These are phyloP conservation scores for Venustampulla echinocandica DNA, from an alignment of 495 filamentous ascomycete species.

Conservation along the genomic window DNA sequence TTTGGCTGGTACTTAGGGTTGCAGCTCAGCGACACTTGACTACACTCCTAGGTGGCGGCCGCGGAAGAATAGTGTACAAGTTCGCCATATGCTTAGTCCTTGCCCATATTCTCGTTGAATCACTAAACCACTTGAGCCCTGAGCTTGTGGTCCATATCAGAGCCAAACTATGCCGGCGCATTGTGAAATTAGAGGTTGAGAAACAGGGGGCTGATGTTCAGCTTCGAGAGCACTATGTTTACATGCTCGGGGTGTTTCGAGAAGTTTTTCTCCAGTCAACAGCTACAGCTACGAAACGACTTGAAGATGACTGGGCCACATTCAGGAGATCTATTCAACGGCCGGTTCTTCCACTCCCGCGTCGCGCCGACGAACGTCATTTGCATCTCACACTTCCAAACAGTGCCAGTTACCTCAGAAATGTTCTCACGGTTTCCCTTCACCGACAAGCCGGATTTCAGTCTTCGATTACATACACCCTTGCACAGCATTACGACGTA, in stretches of 20 bases:
- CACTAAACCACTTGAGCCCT: conserved; percentile 17
- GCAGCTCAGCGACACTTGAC: conserved; percentile 39
- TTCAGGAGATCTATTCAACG: conserved; percentile 31
- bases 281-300: conserved; percentile 15
- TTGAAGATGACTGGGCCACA: conserved; percentile 23
- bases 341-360: conserved; percentile 26
- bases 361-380: conserved; percentile 22
- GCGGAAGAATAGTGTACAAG: conserved; percentile 50
- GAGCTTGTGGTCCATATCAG: conserved; percentile 25
- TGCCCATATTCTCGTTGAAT: conserved; percentile 34
- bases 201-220: conserved; percentile 3
- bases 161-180: conserved; percentile 50
- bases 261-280: conserved; percentile 22
- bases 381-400: conserved; percentile 34
- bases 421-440: conserved; percentile 16
- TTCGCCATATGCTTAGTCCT: conserved; percentile 40
- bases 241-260: conserved; percentile 15
- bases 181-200: conserved; percentile 49
- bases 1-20: conserved; percentile 54
- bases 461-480: too few species aligned
- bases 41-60: conserved; percentile 32
- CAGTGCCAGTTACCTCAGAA: conserved; percentile 32
- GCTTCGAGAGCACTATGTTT: conserved; percentile 4
- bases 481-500: too few species aligned
- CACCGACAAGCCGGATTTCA: too few species aligned